Conservation (phyloP, 768 basidiomycete genomes). For the Tylopilus intermedius region DNA sequence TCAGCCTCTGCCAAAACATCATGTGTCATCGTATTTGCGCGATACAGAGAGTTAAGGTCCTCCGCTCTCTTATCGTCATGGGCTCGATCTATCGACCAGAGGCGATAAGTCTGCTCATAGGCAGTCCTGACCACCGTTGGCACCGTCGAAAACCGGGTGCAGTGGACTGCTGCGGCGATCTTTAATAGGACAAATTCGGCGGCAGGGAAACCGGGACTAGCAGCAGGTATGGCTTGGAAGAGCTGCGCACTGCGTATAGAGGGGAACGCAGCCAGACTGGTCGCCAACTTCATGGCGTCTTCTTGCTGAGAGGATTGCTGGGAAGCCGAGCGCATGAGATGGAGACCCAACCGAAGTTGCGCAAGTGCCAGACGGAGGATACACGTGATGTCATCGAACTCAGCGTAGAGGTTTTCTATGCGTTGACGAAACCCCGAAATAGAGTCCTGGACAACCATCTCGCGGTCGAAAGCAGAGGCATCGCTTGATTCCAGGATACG, state of each 20-base stretch:
- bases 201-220: conserved; percentile 14
- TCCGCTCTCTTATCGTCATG: conserved; percentile 60
- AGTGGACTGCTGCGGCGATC: conserved; percentile 39
- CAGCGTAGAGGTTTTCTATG: conserved; percentile 59
- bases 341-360: conserved; percentile 68
- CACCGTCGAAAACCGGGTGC: conserved; percentile 5
- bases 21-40: conserved; percentile 50
- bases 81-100: conserved; percentile 81
- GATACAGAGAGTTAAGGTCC: conserved; percentile 73
- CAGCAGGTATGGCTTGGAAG: conserved; percentile 27
- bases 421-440: conserved; percentile 74
- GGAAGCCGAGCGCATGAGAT: conserved; percentile 38
- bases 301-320: conserved; percentile 15
- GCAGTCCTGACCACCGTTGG: conserved; percentile 36
- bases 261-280: conserved; percentile 51
- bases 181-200: conserved; percentile 36
- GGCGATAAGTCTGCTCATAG: conserved; percentile 68
- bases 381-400: conserved; percentile 64
- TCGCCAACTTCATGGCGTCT: conserved; percentile 21
- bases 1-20: conserved; percentile 63
- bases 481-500: conserved; percentile 34
- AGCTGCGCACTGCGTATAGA: conserved; percentile 40
- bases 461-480: conserved; percentile 43
- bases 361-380: conserved; percentile 65
- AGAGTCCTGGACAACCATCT: conserved; percentile 73